Percentiles rank a stretch among this genome's conserved stretches.
phyloP scores from a whole-genome alignment of 2,329 filamentous ascomycete species.

The Sclerotinia minor region DNA sequence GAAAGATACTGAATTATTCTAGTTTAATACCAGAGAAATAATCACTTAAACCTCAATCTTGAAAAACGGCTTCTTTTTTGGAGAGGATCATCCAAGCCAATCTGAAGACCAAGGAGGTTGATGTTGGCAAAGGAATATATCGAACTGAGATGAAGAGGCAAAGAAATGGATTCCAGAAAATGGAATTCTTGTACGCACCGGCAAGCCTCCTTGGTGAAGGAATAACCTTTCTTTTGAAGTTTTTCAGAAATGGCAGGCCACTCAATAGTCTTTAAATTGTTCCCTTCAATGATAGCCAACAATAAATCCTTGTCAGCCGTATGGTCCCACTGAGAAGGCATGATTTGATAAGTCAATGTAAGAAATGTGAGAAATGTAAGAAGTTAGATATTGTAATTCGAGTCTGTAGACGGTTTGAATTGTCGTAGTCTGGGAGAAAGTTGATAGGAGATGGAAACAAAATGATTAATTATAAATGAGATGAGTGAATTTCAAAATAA shows the following conservation, averaged over 20 bases:
- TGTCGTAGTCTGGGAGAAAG: neutral
- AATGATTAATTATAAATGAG: neutral
- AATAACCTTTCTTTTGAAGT: conserved; percentile 34
- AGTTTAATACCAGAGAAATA: neutral
- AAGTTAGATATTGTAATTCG: neutral
- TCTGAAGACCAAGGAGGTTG: neutral
- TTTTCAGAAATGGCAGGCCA: conserved; percentile 34
- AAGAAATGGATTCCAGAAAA: neutral
- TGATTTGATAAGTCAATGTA: neutral
- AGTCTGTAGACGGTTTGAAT: neutral
- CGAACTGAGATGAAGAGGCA: neutral
- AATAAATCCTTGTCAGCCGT: conserved; percentile 39
- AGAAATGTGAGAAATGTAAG: neutral
- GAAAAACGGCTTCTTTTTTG: neutral
- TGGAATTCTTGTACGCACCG: conserved; percentile 33
- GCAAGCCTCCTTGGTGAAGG: conserved; percentile 39
- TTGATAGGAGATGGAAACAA: neutral
- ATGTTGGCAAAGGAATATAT: neutral
- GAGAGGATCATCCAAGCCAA: neutral
- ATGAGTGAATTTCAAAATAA: conserved; percentile 7
- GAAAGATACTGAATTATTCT: too few relatives aligned
- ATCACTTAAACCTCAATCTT: neutral
- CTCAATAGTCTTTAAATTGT: conserved; percentile 32
- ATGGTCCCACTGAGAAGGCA: conserved; percentile 33
- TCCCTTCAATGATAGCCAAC: conserved; percentile 37